These are phyloP conservation scores for Wickerhamiella brachini DNA, from an alignment of 805 yeast species.

Conservation along the genomic window DNA sequence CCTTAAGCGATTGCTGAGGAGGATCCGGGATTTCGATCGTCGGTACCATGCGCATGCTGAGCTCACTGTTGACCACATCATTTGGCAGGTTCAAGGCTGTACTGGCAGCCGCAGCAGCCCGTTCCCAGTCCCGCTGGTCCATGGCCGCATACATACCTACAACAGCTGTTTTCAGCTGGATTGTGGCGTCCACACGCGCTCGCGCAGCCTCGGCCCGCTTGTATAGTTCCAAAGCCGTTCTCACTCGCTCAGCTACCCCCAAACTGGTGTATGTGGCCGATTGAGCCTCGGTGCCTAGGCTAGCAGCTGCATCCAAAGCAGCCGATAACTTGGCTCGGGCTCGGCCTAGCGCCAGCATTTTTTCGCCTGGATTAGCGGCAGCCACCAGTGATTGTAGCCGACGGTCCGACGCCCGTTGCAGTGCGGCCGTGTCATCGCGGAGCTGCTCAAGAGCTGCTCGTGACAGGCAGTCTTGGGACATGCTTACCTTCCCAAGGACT, in stretches of 20 bases:
- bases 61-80: slow-evolving; percentile 43
- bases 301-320: slow-evolving; percentile 6
- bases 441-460: slow-evolving; percentile 1
- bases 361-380: not conserved
- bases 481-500: not conserved
- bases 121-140: slow-evolving; percentile 51
- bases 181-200: slow-evolving; percentile 50
- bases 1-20: slow-evolving; percentile 43
- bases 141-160: slow-evolving; percentile 56
- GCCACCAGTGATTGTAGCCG: not conserved
- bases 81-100: slow-evolving; percentile 41
- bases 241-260: slow-evolving; percentile 6
- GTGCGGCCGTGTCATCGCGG: not conserved
- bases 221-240: slow-evolving; percentile 9
- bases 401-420: not conserved
- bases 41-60: slow-evolving; percentile 73
- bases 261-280: slow-evolving; percentile 8
- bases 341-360: slow-evolving; percentile 5
- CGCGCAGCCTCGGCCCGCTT: slow-evolving; percentile 45
- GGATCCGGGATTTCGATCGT: slow-evolving; percentile 71
- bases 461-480: not conserved
- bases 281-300: slow-evolving; percentile 6
- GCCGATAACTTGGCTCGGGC: slow-evolving; percentile 7
- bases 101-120: slow-evolving; percentile 61
- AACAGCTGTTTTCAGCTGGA: slow-evolving; percentile 50